Evolutionary conservation across 768 basidiomycete genomes (phyloP).

Genomic region (Auricularia auricula-judae): DNA sequence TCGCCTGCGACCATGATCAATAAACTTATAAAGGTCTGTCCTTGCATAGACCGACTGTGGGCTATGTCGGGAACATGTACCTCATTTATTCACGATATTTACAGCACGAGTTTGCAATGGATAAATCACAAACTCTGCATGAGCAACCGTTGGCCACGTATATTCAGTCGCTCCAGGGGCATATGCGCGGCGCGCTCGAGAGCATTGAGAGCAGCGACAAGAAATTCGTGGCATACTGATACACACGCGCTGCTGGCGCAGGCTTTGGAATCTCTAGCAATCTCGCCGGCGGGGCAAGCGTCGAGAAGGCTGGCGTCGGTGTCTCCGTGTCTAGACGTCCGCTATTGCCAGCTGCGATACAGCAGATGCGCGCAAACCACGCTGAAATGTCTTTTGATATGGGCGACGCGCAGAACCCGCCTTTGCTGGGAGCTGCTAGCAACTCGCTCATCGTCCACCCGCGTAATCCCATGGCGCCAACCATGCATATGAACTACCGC

Average conservation of each 20-base stretch:
- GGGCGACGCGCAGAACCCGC: conserved; percentile 49
- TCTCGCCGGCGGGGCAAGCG: conserved; percentile 23
- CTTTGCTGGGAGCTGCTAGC: conserved; percentile 81
- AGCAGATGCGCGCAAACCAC: conserved; percentile 94
- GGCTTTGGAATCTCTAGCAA: conserved; percentile 17
- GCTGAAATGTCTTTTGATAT: conserved; percentile 30
- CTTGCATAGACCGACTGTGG: no score
- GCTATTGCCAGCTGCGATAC: conserved; percentile 80
- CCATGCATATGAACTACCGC: conserved; percentile 91
- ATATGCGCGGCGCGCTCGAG: conserved; percentile 71
- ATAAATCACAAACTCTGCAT: conserved; percentile 42
- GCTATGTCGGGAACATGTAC: no score
- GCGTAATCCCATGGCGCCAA: conserved; percentile 85
- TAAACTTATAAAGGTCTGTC: no score
- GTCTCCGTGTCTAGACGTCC: conserved; percentile 82
- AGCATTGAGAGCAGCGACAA: conserved; percentile 46
- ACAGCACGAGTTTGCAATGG: not conserved
- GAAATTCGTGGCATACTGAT: conserved; percentile 33
- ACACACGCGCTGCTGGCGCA: conserved; percentile 33
- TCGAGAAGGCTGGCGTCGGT: conserved; percentile 96
- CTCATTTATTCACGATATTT: not conserved
- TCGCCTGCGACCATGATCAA: no score
- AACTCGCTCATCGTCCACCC: conserved; percentile 92
- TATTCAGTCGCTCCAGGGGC: conserved; percentile 65
- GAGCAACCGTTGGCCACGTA: conserved; percentile 57